Evolutionary conservation across 192 early-diverging fungal species (phyloP).

Genomic region (Coemansia sp.): DNA sequence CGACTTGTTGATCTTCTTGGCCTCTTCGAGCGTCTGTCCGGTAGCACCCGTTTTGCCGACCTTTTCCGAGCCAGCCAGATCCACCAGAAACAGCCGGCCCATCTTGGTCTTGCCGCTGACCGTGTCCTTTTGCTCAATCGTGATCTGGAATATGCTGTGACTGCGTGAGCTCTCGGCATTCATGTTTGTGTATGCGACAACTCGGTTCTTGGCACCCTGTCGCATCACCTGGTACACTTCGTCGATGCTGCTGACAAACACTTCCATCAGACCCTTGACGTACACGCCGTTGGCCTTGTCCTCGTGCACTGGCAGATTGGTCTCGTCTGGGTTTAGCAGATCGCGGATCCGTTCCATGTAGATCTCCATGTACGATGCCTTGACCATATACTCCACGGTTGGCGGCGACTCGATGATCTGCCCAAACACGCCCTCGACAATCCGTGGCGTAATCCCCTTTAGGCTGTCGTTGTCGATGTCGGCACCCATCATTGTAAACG

Average conservation of each 20-base stretch:
- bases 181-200: constrained; percentile 95
- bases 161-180: constrained; percentile 97
- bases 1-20: constrained; percentile 99
- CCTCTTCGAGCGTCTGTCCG: constrained; percentile 98
- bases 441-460: constrained; percentile 96
- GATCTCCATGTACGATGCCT: constrained; percentile 99
- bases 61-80: constrained; percentile 99
- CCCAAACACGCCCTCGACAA: constrained; percentile 92
- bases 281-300: constrained; percentile 97
- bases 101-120: constrained; percentile 83
- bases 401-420: constrained; percentile 89
- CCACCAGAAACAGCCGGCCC: constrained; percentile 93
- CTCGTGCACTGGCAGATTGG: constrained; percentile 96
- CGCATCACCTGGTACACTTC: constrained; percentile 99
- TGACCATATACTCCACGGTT: constrained; percentile 96
- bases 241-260: constrained; percentile 91
- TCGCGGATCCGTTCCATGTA: constrained; percentile 99
- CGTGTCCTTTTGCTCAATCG: constrained; percentile 94
- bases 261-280: constrained; percentile 95
- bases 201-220: constrained; percentile 82
- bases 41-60: constrained; percentile 95
- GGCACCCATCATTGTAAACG: constrained; percentile 95
- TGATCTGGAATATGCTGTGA: constrained; percentile 97
- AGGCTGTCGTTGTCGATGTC: constrained; percentile 89
- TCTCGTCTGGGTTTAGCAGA: constrained; percentile 77